These are phyloP conservation scores for Gynochthodes officinalis DNA, from an alignment of 257 asterid species.

Conservation along the genomic window DNA sequence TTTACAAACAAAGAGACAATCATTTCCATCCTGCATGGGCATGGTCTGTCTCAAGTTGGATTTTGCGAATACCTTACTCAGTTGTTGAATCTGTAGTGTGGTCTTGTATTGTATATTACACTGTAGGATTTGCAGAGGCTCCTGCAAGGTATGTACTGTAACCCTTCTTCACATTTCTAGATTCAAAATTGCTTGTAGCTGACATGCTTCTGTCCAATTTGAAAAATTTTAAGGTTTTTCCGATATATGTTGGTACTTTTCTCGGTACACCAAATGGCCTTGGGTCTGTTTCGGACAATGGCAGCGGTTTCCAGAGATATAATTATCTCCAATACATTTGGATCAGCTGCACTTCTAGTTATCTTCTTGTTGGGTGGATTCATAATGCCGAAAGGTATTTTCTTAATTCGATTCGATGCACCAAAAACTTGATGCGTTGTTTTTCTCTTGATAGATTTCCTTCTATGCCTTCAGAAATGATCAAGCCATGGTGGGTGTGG, in stretches of 20 bases:
- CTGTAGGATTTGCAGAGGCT: slow-evolving; percentile 76
- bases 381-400: slow-evolving; percentile 68
- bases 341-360: slow-evolving; percentile 71
- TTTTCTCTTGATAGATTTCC: background rate
- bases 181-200: background rate
- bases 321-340: slow-evolving; percentile 76
- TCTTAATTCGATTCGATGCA: background rate
- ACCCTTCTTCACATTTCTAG: slow-evolving; percentile 4
- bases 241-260: slow-evolving; percentile 62
- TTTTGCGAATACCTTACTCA: slow-evolving; percentile 83
- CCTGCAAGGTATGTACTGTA: slow-evolving; percentile 59
- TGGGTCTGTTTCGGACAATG: slow-evolving; percentile 81
- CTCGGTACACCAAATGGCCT: slow-evolving; percentile 81
- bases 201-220: slow-evolving; percentile 10
- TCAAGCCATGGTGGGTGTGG: slow-evolving; percentile 95
- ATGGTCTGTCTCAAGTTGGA: slow-evolving; percentile 71
- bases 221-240: slow-evolving; percentile 57
- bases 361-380: slow-evolving; percentile 82
- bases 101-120: slow-evolving; percentile 68
- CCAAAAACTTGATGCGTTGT: background rate
- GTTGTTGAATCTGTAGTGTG: slow-evolving; percentile 70
- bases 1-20: slow-evolving; percentile 89
- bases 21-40: slow-evolving; percentile 90
- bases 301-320: slow-evolving; percentile 86
- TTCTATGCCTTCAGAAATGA: slow-evolving; percentile 51